Evolutionary conservation across 352 stramenopile genomes (phyloP), one percentile per base, ranked within the genome.

Genomic region (Phytophthora pluvialis): DNA sequence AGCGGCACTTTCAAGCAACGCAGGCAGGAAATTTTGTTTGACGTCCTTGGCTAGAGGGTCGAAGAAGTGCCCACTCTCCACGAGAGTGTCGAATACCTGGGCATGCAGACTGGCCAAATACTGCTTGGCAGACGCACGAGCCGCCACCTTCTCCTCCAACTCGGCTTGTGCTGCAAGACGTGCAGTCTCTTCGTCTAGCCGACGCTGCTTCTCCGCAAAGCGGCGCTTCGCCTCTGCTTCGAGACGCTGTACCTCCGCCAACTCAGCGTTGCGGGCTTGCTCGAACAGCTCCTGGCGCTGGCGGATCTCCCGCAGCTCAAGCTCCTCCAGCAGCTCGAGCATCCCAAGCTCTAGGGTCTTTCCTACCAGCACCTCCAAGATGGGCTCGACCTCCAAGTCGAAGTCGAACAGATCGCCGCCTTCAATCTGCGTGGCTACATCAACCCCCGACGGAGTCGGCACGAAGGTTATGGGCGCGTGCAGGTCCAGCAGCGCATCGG

Each of bases 341-440:
- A 98, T 90, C 7, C 88, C 78, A n/a, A 98, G 81, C 79, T 98
- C 91, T 2, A 98, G 77, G 16, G 93, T 97, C 77, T 98, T 98
- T 26, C 95, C 94, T 16, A 98, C 94, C 15, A 98, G 80, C 51
- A 98, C 95, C 64, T 98, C 95, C 21, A 98, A 72, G 44, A 98
- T 97, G 15, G 95, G 95, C 57, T 96, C 89, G 21, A 98, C 94
- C 69, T 98, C 95, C 10, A 98, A 51, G 59, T 98, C 94, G 67
- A 98, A 98, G 74, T 98, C 91, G 54, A 98, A 98, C 36, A 98
- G 73, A 59, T 98, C 95, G 38, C 91, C 93, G 32, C 80, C 83
- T 39, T 98, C 89, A 51, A 98, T 97, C 64, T 98, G 93, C 12
- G 93, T 98, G 48, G 77, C 68, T 26, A 73, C 83, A 64, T 98